Conservation (phyloP, 2,329 filamentous ascomycete genomes). For the Penicillium frequentans region DNA sequence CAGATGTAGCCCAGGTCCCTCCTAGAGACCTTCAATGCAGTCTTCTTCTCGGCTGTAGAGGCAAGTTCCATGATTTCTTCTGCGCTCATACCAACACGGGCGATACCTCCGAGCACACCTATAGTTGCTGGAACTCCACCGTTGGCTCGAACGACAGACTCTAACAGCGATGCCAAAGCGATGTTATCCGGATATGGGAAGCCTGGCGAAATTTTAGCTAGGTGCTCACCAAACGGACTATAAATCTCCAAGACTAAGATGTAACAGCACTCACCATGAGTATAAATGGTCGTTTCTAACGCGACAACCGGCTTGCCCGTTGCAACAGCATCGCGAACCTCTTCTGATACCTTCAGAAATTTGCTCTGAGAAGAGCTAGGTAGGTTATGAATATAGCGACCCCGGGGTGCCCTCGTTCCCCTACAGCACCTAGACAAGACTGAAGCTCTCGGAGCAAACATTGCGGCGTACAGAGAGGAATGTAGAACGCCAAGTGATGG, state of each 20-base stretch:
- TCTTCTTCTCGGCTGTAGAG: slow-evolving; percentile 62
- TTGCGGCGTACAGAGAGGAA: slow-evolving; percentile 8
- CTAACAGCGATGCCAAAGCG: slow-evolving; percentile 75
- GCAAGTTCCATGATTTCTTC: slow-evolving; percentile 72
- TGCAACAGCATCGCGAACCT: slow-evolving; percentile 75
- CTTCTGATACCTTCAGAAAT: slow-evolving; percentile 73
- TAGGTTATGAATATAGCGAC: slow-evolving; percentile 30
- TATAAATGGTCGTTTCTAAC: slow-evolving; percentile 95
- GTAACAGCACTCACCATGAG: slow-evolving; percentile 64
- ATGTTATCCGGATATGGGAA: slow-evolving; percentile 72
- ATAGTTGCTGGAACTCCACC: slow-evolving; percentile 89
- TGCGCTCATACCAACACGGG: slow-evolving; percentile 72
- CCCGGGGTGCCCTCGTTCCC: slow-evolving; percentile 12
- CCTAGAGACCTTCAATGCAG: slow-evolving; percentile 78
- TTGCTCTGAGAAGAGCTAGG: slow-evolving; percentile 37
- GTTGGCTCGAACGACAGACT: slow-evolving; percentile 75
- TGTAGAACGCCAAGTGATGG: background rate
- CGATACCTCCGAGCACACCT: slow-evolving; percentile 79
- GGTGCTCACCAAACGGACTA: background rate
- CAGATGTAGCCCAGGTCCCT: slow-evolving; percentile 81
- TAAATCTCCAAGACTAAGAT: too few species aligned
- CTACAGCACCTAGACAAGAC: slow-evolving; percentile 19
- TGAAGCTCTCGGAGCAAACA: slow-evolving; percentile 24
- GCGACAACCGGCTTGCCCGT: slow-evolving; percentile 82
- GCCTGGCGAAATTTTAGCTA: slow-evolving; percentile 42